Evolutionary conservation across 257 asterid genomes (phyloP), one percentile per base, ranked within the genome.

Genomic region (Nicotiana tabacum): DNA sequence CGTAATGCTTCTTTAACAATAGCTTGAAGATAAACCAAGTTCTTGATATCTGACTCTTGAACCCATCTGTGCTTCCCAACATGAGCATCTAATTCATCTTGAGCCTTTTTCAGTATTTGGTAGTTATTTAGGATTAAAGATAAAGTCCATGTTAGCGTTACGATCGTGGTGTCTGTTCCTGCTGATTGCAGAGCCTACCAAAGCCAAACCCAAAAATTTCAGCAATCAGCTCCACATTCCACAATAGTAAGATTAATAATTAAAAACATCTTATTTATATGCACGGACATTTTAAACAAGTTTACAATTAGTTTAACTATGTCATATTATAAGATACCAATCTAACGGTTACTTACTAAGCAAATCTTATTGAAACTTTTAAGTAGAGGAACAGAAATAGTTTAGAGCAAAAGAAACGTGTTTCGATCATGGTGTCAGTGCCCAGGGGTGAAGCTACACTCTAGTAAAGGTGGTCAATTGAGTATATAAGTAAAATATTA

Each of bases 1-100:
- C 93, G 87, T 9, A 90, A 27, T 1, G 91, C 82, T 87, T 92
- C 95, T 57, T 91, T 91, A 32, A 91, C 66, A 17, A 90, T 61
- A 39, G 93, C 92, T 79, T 91, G 87, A 64, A 90, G 81, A 82
- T 92, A 92, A 39, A 65, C 76, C 32, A 90, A 35, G 3, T 83
- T 90, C 2, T 85, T 78, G 3, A 91, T 82, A 32, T 92, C 95
- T 2, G 91, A 69, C 60, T 83, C 90, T 9, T 60, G 32, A 0
- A 92, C 87, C 2, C 46, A 82, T 46, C 92, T 85, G 1, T 77
- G 69, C 56, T 85, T 88, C 1, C 95, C 91, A 2, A 91, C 78
- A 0, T 85, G 89, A 8, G 9, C 33, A 55, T 90, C 93, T 6
- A 92, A 29, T 29, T 92, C 95, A 48, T 85, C 69, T 78, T 86